phyloP scores from a whole-genome alignment of 2,329 filamentous ascomycete species.

The Neofusicoccum sp. region DNA sequence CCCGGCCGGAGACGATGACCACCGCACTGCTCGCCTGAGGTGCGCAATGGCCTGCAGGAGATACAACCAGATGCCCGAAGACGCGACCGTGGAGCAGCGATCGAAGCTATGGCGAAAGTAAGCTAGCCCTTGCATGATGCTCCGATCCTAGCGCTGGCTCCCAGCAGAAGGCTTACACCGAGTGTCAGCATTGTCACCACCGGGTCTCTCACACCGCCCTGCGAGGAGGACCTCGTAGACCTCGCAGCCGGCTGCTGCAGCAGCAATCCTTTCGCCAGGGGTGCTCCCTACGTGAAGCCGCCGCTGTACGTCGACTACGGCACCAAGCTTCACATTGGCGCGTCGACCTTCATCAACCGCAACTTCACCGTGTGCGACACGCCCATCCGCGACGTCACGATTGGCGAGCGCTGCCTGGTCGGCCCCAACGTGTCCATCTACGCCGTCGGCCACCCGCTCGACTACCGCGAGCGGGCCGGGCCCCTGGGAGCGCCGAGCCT shows the following conservation, averaged over 20 bases:
- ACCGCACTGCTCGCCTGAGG: slow-evolving; percentile 16
- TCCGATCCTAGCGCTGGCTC: neutral
- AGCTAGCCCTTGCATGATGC: neutral
- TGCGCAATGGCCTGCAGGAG: slow-evolving; percentile 19
- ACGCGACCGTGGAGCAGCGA: slow-evolving; percentile 17
- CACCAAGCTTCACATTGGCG: slow-evolving; percentile 61
- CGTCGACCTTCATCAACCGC: slow-evolving; percentile 64
- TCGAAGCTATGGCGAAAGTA: slow-evolving; percentile 19
- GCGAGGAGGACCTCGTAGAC: neutral
- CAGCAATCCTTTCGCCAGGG: slow-evolving; percentile 9
- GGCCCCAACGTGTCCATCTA: slow-evolving; percentile 55
- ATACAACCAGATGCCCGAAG: slow-evolving; percentile 20
- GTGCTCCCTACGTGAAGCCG: slow-evolving; percentile 40
- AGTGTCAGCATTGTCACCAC: slow-evolving; percentile 8
- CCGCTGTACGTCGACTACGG: slow-evolving; percentile 65
- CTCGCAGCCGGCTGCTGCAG: neutral
- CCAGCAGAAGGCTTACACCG: neutral
- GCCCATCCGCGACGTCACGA: slow-evolving; percentile 45
- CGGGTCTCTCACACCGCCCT: slow-evolving; percentile 7
- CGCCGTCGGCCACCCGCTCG: slow-evolving; percentile 54
- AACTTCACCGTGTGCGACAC: slow-evolving; percentile 55
- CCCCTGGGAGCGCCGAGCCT: slow-evolving; percentile 15
- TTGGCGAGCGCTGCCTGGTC: slow-evolving; percentile 53
- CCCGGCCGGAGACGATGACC: neutral
- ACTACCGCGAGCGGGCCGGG: slow-evolving; percentile 34